Percentiles rank a stretch among this genome's conserved stretches.
Conservation (phyloP, 208 protist genomes). For the Leptomonas pyrrhocoris region DNA sequence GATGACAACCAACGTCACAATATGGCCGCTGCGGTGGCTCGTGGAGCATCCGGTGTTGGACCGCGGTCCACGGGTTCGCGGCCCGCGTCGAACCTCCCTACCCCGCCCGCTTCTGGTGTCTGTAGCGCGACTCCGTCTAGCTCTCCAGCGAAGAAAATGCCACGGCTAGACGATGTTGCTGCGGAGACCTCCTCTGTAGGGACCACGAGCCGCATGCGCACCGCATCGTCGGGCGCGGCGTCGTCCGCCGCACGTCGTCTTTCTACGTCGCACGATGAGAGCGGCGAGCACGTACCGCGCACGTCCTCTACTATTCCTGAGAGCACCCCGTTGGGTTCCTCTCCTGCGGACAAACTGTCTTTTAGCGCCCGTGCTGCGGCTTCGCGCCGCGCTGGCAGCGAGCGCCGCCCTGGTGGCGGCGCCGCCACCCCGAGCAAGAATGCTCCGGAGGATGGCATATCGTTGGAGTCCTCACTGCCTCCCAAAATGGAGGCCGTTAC, state of each 20-base stretch:
- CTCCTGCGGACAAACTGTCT: neutral
- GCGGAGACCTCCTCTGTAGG: neutral
- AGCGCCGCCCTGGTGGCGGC: neutral
- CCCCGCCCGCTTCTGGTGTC: slow-evolving; percentile 12
- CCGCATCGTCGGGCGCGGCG: slow-evolving; percentile 3
- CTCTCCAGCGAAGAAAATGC: slow-evolving; percentile 72
- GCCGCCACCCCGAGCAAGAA: slow-evolving; percentile 3
- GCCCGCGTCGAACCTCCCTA: slow-evolving; percentile 1
- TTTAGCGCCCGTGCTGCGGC: neutral
- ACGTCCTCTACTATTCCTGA: slow-evolving; percentile 3
- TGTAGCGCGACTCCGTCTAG: slow-evolving; percentile 38
- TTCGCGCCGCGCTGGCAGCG: neutral
- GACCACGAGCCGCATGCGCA: neutral
- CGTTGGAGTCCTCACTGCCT: slow-evolving; percentile 76
- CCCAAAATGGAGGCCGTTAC: slow-evolving; percentile 63
- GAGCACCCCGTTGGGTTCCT: neutral
- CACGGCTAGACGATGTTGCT: slow-evolving; percentile 38
- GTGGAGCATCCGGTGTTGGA: slow-evolving; percentile 17
- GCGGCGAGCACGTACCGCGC: neutral
- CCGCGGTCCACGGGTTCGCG: slow-evolving; percentile 9
- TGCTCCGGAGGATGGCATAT: slow-evolving; percentile 54
- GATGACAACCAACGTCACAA: slow-evolving; percentile 81
- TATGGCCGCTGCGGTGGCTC: slow-evolving; percentile 37
- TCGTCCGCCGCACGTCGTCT: slow-evolving; percentile 18
- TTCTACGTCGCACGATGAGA: slow-evolving; percentile 1